phyloP scores from a whole-genome alignment of 2,329 filamentous ascomycete species.

The Nemania abortiva region DNA sequence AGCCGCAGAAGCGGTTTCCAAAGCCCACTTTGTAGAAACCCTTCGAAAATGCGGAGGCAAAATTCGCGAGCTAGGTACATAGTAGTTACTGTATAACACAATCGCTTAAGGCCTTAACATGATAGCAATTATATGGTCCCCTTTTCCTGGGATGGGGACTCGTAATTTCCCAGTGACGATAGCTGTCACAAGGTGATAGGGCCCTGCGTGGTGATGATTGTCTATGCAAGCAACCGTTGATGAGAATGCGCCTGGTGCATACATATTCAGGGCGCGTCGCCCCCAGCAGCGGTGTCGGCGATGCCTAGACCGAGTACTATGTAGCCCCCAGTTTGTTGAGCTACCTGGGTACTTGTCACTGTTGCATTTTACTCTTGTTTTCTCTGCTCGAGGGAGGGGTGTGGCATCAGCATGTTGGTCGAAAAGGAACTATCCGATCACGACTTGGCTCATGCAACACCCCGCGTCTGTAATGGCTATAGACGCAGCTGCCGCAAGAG shows the following conservation, averaged over 20 bases:
- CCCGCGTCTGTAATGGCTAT: conserved; percentile 19
- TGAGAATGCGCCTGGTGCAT: conserved; percentile 14
- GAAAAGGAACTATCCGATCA: background rate
- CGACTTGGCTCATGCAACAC: conserved; percentile 12
- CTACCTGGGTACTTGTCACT: conserved; percentile 14
- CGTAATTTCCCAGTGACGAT: conserved; percentile 19
- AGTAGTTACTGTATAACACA: conserved; percentile 15
- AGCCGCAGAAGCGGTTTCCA: conserved; percentile 21
- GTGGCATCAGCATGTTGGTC: conserved; percentile 3
- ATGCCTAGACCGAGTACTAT: conserved; percentile 14
- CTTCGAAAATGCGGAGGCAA: conserved; percentile 1
- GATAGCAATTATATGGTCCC: conserved; percentile 5
- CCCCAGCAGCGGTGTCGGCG: conserved; percentile 21
- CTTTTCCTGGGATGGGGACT: conserved; percentile 22
- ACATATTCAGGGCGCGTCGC: conserved; percentile 11
- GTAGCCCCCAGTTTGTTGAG: conserved; percentile 13
- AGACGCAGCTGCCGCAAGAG: conserved; percentile 7
- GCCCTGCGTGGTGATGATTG: conserved; percentile 23
- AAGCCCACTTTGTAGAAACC: background rate
- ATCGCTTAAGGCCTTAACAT: conserved; percentile 5
- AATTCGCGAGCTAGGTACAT: background rate
- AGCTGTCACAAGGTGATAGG: conserved; percentile 19
- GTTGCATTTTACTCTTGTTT: conserved; percentile 10
- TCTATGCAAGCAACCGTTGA: conserved; percentile 13
- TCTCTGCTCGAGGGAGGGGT: background rate